Percentiles rank a stretch among this genome's conserved stretches.
Evolutionary conservation across 2,329 filamentous ascomycete species (phyloP).

Genomic region (Tolypocladium amazonense): DNA sequence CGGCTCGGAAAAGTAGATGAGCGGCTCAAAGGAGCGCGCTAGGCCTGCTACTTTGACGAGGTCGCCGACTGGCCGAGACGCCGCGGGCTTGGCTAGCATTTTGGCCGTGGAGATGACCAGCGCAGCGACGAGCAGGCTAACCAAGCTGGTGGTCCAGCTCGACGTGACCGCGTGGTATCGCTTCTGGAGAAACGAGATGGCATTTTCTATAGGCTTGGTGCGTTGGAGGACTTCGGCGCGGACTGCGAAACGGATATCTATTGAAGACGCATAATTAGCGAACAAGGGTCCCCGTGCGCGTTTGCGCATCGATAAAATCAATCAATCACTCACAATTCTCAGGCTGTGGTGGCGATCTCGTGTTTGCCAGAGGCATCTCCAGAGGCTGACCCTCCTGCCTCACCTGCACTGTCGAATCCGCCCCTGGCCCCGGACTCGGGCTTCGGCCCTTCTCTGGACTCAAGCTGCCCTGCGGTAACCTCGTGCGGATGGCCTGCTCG

Average conservation of each 20-base stretch:
- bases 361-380: conserved; percentile 4
- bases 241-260: conserved; percentile 81
- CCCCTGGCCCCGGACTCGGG: conserved; percentile 30
- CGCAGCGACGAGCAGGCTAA: conserved; percentile 50
- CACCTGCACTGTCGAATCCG: conserved; percentile 27
- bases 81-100: conserved; percentile 58
- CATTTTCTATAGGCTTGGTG: conserved; percentile 71
- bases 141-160: conserved; percentile 57
- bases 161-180: conserved; percentile 51
- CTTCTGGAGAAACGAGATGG: conserved; percentile 51
- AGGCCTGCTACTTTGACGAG: conserved; percentile 84
- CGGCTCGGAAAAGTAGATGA: conserved; percentile 91
- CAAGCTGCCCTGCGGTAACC: conserved; percentile 42
- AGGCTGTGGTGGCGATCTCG: conserved; percentile 15
- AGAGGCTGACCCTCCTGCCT: conserved; percentile 16
- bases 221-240: conserved; percentile 82
- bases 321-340: conserved; percentile 37
- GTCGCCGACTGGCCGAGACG: conserved; percentile 39
- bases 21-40: conserved; percentile 82
- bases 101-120: conserved; percentile 56
- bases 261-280: background rate
- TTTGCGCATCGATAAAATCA: background rate
- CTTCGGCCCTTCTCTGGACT: conserved; percentile 42
- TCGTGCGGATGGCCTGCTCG: conserved; percentile 41
- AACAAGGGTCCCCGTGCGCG: background rate